Base-by-base conservation (phyloP, 345 rosid species). In the Populus nigra region DNA sequence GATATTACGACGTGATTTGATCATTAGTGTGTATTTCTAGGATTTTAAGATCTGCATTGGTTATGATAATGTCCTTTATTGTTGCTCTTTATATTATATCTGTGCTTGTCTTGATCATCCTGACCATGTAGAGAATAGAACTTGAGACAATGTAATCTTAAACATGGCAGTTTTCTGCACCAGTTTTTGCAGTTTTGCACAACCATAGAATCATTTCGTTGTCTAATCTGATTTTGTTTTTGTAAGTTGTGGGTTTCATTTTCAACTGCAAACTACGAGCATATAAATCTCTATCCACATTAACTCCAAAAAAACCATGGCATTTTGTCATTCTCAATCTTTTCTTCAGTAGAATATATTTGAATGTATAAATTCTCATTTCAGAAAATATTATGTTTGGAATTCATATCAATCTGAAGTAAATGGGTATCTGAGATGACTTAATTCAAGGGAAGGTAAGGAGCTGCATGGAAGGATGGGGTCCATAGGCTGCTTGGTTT, bases 211-310 rank as follows among this genome's bases (percentile, higher is more conserved):
- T 41, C 45, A 23, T 23, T n/a, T 79, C 61, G 15, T 67, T 45
- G 59, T 31, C n/a, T 63, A 22, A 36, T 12, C 5, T n/a, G 36
- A 59, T 53, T 78, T 73, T 78, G 45, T 53, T 23, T 38, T 41
- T 79, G n/a, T 15, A 59, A 74, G 74, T 72, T 68, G 36, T 33
- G 69, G 66, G 63, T n/a, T 4, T 39, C 49, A 65, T 31, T 47
- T 45, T 80, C 41, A 11, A n/a, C 9, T 61, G 47, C n/a, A 50
- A 17, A 22, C 33, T 69, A n/a, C 27, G 53, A 29, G 65, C 68
- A 31, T 47, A 6, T 18, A 49, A 61, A 53, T 72, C 25, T 38
- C 12, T 57, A 18, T 38, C 31, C 41, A 33, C 50, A 47, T 33
- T 45, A 23, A 29, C 62, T 59, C 59, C 69, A 43, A 53, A 55